Evolutionary conservation across 495 filamentous ascomycete species (phyloP).

Genomic region (Chaetomium tenue): DNA sequence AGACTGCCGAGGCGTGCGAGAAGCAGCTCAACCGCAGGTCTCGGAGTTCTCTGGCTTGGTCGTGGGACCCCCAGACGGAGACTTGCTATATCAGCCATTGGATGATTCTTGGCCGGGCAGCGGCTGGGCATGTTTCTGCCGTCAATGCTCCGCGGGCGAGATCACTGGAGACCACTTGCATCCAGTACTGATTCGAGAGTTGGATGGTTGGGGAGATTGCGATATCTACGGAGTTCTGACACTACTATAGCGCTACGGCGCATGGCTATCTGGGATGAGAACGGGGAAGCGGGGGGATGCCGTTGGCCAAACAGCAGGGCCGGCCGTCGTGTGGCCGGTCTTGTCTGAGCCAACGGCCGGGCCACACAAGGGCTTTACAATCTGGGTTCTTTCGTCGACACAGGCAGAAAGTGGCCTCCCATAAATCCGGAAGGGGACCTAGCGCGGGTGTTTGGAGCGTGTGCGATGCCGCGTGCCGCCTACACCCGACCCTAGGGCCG

Average conservation of each 20-base stretch:
- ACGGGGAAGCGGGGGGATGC: too few species aligned
- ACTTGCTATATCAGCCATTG: slow-evolving; percentile 44
- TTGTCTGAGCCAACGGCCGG: too few species aligned
- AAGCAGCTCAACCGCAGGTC: slow-evolving; percentile 30
- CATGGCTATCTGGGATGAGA: neutral
- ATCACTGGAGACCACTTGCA: slow-evolving; percentile 22
- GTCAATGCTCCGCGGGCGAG: slow-evolving; percentile 21
- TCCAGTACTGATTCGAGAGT: slow-evolving; percentile 7
- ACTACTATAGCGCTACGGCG: neutral
- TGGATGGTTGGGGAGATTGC: neutral
- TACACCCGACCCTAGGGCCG: too few species aligned
- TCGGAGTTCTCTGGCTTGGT: slow-evolving; percentile 45
- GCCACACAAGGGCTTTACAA: too few species aligned
- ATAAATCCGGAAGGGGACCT: too few species aligned
- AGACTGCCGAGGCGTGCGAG: slow-evolving; percentile 28
- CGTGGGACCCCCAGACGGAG: slow-evolving; percentile 35
- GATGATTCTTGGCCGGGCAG: slow-evolving; percentile 44
- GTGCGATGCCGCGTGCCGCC: too few species aligned
- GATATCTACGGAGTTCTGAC: too few species aligned
- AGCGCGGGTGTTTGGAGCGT: too few species aligned
- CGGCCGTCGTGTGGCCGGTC: too few species aligned
- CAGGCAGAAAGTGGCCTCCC: too few species aligned
- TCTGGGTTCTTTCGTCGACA: too few species aligned
- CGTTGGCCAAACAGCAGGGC: too few species aligned
- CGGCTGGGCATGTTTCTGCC: slow-evolving; percentile 23